A percentile compares a stretch with the other conserved stretches of the same genome.
These are phyloP conservation scores for Colletotrichum theobromicola DNA, from an alignment of 2,329 filamentous ascomycete genomes.

Conservation along the genomic window DNA sequence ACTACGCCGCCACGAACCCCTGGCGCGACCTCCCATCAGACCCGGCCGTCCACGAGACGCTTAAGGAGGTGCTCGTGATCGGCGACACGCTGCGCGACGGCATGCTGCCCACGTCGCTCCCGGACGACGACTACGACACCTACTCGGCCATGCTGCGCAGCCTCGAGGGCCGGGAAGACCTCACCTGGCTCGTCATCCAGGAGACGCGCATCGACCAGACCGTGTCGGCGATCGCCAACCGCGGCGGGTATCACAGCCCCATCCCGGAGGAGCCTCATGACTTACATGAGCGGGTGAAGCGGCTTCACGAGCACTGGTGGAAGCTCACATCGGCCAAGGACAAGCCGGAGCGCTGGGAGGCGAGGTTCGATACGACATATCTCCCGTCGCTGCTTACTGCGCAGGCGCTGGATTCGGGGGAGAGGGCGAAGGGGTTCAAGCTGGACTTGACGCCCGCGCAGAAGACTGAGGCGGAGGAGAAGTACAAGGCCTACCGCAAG, in stretches of 20 bases:
- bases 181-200: constrained; percentile 15
- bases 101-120: constrained; percentile 9
- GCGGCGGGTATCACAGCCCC: constrained; percentile 2
- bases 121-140: constrained; percentile 5
- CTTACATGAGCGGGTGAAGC: constrained; percentile 1
- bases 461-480: neutral
- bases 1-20: constrained; percentile 11
- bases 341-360: constrained; percentile 13
- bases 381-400: neutral
- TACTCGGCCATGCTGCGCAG: constrained; percentile 12
- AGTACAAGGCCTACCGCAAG: constrained; percentile 17
- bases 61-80: constrained; percentile 11
- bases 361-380: neutral
- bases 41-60: neutral
- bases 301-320: constrained; percentile 4
- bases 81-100: constrained; percentile 14
- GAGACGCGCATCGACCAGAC: constrained; percentile 12
- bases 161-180: constrained; percentile 9
- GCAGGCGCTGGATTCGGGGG: neutral
- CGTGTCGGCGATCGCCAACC: constrained; percentile 9
- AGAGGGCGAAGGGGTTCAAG: neutral
- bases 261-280: constrained; percentile 15
- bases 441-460: constrained; percentile 2
- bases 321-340: neutral
- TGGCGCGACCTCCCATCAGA: constrained; percentile 17